Base-by-base conservation (phyloP, 2,329 filamentous ascomycete genomes). In the Fusarium sp. region DNA sequence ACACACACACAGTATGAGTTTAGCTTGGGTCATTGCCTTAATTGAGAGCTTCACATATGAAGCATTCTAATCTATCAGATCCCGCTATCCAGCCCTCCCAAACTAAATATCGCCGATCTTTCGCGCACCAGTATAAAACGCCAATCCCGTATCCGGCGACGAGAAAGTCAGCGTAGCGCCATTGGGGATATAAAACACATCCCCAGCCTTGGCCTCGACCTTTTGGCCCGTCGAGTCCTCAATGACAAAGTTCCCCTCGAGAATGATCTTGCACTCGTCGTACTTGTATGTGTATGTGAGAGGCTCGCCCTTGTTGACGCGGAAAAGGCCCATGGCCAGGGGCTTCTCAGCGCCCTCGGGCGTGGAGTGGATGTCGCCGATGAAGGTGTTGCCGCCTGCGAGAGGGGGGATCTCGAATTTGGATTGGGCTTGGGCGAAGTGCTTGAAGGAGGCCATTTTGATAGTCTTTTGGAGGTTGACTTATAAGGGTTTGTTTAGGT, bases 251-350 rank as follows among this genome's bases (percentile, higher is more conserved):
- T 88, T 86, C 20, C 91, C 91, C 76, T 93, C 91, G 15, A 93
- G 82, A 72, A 93, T 91, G 78, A 93, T 91, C 84, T 93, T 93
- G 89, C 92, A 92, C 84, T 93, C 91, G 78, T 93, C 88, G 81
- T 93, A 93, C 45, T 85, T 89, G 82, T 93, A 93, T 38, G 87
- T 89, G 83, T 93, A 93, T 14, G 90, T 89, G 24, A 93, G 86
- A 4, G 90, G 89, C 8, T 89, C 89, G 75, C 91, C 91, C 74
- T 91, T 91, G 77, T 92, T 90, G 17, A 93, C 85, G 18, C 91
- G 87, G 84, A 92, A 93, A 79, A 93, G 88, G 28, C 91, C 91
- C 13, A 85, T 84, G 1, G 88, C 89, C 68, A 93, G 88, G 66
- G 91, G 91, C 76, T 87, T 89, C 17, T 88, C 86, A 20, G 87